Percentiles rank a stretch among this genome's conserved stretches.
Conservation (phyloP, 208 protist genomes). For the Trypanosoma conorhini region DNA sequence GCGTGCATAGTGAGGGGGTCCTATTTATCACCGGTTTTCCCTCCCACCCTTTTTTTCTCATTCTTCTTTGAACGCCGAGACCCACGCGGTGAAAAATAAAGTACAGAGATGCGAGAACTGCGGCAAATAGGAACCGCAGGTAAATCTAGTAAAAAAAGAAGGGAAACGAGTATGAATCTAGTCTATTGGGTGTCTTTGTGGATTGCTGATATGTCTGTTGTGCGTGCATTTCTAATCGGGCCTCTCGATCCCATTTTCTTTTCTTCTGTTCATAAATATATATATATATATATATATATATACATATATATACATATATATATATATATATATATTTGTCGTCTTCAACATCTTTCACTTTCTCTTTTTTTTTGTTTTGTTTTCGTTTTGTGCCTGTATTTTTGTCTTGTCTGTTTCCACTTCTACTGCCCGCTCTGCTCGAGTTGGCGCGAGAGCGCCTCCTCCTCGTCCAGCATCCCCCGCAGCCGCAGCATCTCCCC, state of each 20-base stretch:
- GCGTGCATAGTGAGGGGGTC: neutral
- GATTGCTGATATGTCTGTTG: neutral
- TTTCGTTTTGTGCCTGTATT: neutral
- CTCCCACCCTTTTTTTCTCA: neutral
- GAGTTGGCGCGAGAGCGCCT: conserved; percentile 20
- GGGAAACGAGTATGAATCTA: neutral
- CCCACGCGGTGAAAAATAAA: neutral
- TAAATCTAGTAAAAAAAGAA: conserved; percentile 16
- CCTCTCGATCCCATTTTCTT: neutral
- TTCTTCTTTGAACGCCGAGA: neutral
- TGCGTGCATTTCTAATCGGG: conserved; percentile 10
- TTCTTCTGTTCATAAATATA: neutral
- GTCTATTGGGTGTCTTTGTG: neutral
- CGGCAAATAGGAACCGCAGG: neutral
- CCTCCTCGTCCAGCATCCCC: conserved; percentile 24
- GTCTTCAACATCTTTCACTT: neutral
- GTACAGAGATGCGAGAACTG: conserved; percentile 7
- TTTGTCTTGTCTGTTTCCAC: neutral
- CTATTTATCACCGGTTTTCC: neutral
- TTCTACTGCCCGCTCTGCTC: conserved; percentile 22
- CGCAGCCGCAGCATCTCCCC: conserved; percentile 21
- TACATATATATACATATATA: conserved; percentile 7
- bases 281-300: conserved; percentile 7
- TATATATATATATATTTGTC: conserved; percentile 11
- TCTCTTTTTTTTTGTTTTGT: conserved; percentile 7